These are phyloP conservation scores for Gaillardinia entomophila DNA, from an alignment of 805 yeast species.

Conservation along the genomic window DNA sequence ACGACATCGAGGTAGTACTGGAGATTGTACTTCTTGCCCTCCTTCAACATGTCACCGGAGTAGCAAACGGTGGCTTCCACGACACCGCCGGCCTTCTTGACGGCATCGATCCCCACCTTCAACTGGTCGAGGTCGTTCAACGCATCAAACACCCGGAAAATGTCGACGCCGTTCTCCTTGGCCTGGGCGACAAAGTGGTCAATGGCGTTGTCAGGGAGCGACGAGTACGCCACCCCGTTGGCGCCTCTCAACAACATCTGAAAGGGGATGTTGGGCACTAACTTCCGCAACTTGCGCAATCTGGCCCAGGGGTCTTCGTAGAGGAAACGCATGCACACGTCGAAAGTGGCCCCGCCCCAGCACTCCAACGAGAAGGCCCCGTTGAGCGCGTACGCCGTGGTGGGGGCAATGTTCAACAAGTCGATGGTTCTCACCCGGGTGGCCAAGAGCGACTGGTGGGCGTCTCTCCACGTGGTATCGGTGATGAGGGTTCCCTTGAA, in stretches of 20 bases:
- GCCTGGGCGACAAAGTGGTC: conserved; percentile 96
- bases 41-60: conserved; percentile 97
- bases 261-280: conserved; percentile 98
- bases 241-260: conserved; percentile 99
- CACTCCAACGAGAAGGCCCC: conserved; percentile 96
- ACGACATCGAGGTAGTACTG: conserved; percentile 81
- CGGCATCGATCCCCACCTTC: conserved; percentile 97
- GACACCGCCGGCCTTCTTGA: conserved; percentile 97
- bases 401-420: conserved; percentile 83
- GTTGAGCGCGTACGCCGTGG: conserved; percentile 84
- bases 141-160: conserved; percentile 97
- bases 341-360: conserved; percentile 99
- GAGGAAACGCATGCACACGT: conserved; percentile 96
- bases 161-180: conserved; percentile 92
- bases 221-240: conserved; percentile 97
- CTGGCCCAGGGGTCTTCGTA: conserved; percentile 99
- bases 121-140: conserved; percentile 94
- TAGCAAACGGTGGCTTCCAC: conserved; percentile 98
- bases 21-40: conserved; percentile 93
- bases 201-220: conserved; percentile 97
- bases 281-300: conserved; percentile 75
- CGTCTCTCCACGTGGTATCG: conserved; percentile 99
- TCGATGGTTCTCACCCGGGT: conserved; percentile 96
- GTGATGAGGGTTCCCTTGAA: conserved; percentile 85
- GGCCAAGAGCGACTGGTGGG: conserved; percentile 95